Base-by-base conservation (phyloP, 192 early-diverging fungal genomes). In the Backusella mclennaniae region DNA sequence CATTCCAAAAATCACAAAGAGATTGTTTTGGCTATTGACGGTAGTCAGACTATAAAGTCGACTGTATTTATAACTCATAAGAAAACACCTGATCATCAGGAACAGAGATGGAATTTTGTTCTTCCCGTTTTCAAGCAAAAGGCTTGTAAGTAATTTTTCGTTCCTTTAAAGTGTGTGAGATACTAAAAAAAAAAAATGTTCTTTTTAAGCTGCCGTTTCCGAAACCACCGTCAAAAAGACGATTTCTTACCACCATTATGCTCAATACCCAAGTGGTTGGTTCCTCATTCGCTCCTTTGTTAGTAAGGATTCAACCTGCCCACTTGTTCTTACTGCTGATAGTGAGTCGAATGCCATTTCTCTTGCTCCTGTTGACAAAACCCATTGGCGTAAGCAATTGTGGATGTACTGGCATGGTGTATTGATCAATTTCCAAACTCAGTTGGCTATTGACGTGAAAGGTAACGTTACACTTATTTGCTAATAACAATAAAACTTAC, bases 81-180 rank as follows among this genome's bases (percentile, higher is more conserved):
- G 35, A 39, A 35, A 15, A 49, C 41, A 4, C 26, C 39, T 23
- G 71, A 69, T 67, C 46, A 35, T 59, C 36, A 76, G 59, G 66
- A 77, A 21, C 80, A 81, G 41, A 76, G 76, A 56, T 81, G 80
- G 80, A 77, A 74, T 23, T 81, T 81, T 74, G 67, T 81, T 33
- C 59, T 81, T n/a, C 80, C 80, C 41, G 76, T 81, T 17, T 81
- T 81, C 36, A 77, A 77, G 17, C 77, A 81, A 72, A 81, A 77
- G 38, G 6, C 36, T 49, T 63, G 77, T 72, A 73, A 73, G 29
- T 69, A 6, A n/a, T 6, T 19, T 53, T 36, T 17, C 15, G 15
- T 44, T 4, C 7, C 26, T 29, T 35, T 38, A 4, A 35, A 21
- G n/a, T 15, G 5, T 19, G 6, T 21, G 9, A 36, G 17, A n/a